Evolutionary conservation across 371 early-diverging fungal species (phyloP).

Genomic region (Funneliformis caledonium): DNA sequence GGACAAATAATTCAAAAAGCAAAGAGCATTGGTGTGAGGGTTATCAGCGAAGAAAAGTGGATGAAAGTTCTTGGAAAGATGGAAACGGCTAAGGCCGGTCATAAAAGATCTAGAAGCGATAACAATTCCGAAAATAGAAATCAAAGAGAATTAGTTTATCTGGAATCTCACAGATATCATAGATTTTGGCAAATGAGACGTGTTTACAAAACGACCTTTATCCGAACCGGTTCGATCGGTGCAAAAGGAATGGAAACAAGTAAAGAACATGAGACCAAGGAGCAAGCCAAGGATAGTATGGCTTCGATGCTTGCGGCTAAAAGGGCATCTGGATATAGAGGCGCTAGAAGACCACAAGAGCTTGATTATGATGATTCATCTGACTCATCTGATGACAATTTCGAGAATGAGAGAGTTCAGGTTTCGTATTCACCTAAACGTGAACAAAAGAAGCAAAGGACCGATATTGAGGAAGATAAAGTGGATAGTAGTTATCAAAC

Average conservation of each 20-base stretch:
- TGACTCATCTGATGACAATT: neutral
- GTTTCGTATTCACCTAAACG: neutral
- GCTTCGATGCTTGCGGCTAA: neutral
- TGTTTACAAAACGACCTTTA: neutral
- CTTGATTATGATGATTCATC: neutral
- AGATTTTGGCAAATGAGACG: constrained; percentile 20
- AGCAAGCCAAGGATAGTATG: neutral
- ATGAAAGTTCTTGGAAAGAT: neutral
- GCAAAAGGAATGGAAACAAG: neutral
- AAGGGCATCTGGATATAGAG: neutral
- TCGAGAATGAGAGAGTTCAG: neutral
- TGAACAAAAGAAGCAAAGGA: neutral
- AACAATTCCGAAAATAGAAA: neutral
- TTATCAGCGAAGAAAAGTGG: constrained; percentile 21
- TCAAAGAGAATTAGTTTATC: neutral
- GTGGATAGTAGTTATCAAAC: too few species aligned
- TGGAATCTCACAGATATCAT: neutral
- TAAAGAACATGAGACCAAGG: neutral
- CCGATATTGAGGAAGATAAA: neutral
- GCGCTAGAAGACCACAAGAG: neutral
- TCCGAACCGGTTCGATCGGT: neutral
- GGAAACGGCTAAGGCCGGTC: neutral
- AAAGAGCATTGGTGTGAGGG: neutral
- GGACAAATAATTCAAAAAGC: neutral
- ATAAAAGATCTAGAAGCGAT: neutral